Evolutionary conservation across 2,329 filamentous ascomycete species (phyloP).

Genomic region (Chaetothyriales sp.): DNA sequence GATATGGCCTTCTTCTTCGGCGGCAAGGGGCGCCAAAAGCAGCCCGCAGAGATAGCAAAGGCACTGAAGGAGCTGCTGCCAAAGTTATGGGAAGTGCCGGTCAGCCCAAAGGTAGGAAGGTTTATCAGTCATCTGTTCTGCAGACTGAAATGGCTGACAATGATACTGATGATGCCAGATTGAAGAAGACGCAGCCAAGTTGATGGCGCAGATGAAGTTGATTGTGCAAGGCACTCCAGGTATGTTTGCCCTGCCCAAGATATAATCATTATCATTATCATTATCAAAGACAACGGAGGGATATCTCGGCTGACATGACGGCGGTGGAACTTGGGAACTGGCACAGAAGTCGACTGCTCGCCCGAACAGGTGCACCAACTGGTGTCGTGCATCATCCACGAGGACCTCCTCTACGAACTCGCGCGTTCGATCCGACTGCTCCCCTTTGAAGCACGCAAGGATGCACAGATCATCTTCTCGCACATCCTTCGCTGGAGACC

Average conservation of each 20-base stretch:
- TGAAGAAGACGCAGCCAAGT: constrained; percentile 40
- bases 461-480: constrained; percentile 88
- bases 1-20: constrained; percentile 57
- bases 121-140: constrained; percentile 2
- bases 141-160: constrained; percentile 2
- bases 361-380: constrained; percentile 80
- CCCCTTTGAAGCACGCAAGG: constrained; percentile 91
- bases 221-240: constrained; percentile 86
- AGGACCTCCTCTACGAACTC: constrained; percentile 75
- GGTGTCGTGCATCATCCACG: constrained; percentile 68
- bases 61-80: constrained; percentile 48
- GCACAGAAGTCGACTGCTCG: constrained; percentile 63
- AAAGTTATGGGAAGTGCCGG: constrained; percentile 44
- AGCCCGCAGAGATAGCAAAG: constrained; percentile 45
- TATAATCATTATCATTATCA: too few species aligned
- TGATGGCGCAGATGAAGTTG: constrained; percentile 79
- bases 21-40: constrained; percentile 42
- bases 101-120: constrained; percentile 39
- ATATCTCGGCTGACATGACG: too few species aligned
- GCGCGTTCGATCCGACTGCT: constrained; percentile 69
- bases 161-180: constrained; percentile 1
- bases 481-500: constrained; percentile 85
- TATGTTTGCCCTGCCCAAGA: constrained; percentile 28
- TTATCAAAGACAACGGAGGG: too few species aligned
- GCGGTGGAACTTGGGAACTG: too few species aligned